These are phyloP conservation scores for Termitomyces sp. DNA, from an alignment of 768 basidiomycete species.

Conservation along the genomic window DNA sequence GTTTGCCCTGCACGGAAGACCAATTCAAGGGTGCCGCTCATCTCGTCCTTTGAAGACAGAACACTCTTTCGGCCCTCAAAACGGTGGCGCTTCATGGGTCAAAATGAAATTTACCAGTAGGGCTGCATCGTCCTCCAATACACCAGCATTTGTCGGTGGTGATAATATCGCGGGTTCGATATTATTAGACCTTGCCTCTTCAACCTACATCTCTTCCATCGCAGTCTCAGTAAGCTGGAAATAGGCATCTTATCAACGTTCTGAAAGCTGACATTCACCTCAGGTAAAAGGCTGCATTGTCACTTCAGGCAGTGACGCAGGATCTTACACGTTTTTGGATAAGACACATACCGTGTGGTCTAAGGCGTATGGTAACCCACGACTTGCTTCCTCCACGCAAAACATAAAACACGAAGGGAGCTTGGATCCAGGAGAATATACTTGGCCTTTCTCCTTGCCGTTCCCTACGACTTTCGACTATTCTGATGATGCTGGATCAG, in stretches of 20 bases:
- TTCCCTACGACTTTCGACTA: slow-evolving; percentile 28
- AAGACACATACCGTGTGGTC: slow-evolving; percentile 25
- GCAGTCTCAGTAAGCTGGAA: slow-evolving; percentile 19
- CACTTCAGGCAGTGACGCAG: slow-evolving; percentile 22
- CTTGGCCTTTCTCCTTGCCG: slow-evolving; percentile 34
- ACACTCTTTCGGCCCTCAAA: slow-evolving; percentile 3
- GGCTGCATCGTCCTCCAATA: slow-evolving; percentile 14
- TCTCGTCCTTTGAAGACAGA: slow-evolving; percentile 7
- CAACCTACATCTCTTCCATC: slow-evolving; percentile 24
- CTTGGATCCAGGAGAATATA: slow-evolving; percentile 24
- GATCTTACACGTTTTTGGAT: slow-evolving; percentile 25
- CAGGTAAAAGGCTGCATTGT: slow-evolving; percentile 27
- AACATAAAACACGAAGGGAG: slow-evolving; percentile 12
- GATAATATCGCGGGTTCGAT: slow-evolving; percentile 24
- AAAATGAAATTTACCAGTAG: slow-evolving; percentile 22
- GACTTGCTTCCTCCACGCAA: slow-evolving; percentile 12
- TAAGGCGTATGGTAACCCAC: slow-evolving; percentile 26
- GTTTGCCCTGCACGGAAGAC: slow-evolving; percentile 10
- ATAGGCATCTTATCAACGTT: not conserved
- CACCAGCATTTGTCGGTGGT: slow-evolving; percentile 18
- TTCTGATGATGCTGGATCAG: not conserved
- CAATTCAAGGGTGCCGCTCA: slow-evolving; percentile 2
- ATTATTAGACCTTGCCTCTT: slow-evolving; percentile 23
- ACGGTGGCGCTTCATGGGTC: slow-evolving; percentile 16
- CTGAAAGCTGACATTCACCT: not conserved